Evolutionary conservation across 352 stramenopile species (phyloP).

Genomic region (Phytophthora idaei): DNA sequence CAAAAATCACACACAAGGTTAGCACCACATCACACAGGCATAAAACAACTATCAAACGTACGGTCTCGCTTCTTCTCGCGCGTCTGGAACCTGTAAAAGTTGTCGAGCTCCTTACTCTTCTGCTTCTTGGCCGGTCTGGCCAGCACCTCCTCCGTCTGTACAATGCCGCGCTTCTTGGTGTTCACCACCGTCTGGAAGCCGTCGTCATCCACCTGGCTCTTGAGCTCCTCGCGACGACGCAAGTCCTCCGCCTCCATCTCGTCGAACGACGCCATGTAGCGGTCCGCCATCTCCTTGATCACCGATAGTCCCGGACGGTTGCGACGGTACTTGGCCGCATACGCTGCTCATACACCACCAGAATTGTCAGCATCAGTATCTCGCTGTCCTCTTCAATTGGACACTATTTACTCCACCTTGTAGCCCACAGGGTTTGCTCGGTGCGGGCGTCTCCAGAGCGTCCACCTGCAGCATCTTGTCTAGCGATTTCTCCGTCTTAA

Average conservation of each 20-base stretch:
- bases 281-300: constrained; percentile 71
- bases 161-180: constrained; percentile 73
- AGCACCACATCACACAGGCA: neutral
- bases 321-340: constrained; percentile 66
- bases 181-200: constrained; percentile 86
- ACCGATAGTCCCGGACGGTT: constrained; percentile 69
- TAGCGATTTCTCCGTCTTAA: constrained; percentile 69
- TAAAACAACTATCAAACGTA: constrained; percentile 43
- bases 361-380: neutral
- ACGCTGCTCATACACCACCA: constrained; percentile 28
- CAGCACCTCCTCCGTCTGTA: constrained; percentile 56
- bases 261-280: constrained; percentile 83
- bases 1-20: constrained; percentile 14
- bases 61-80: constrained; percentile 86
- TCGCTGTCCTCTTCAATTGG: neutral
- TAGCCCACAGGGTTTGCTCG: constrained; percentile 33
- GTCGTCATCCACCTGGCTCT: constrained; percentile 82
- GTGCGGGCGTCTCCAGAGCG: constrained; percentile 41
- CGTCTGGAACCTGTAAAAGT: constrained; percentile 90
- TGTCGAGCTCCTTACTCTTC: constrained; percentile 79
- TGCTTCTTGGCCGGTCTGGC: constrained; percentile 75
- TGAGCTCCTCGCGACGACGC: constrained; percentile 70
- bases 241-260: constrained; percentile 66
- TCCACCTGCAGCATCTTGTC: constrained; percentile 56
- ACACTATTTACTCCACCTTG: constrained; percentile 35